A percentile compares a stretch with the other conserved stretches of the same genome.
phyloP scores from a whole-genome alignment of 1,284 basidiomycete genomes.

The Rhodotorula sp. region DNA sequence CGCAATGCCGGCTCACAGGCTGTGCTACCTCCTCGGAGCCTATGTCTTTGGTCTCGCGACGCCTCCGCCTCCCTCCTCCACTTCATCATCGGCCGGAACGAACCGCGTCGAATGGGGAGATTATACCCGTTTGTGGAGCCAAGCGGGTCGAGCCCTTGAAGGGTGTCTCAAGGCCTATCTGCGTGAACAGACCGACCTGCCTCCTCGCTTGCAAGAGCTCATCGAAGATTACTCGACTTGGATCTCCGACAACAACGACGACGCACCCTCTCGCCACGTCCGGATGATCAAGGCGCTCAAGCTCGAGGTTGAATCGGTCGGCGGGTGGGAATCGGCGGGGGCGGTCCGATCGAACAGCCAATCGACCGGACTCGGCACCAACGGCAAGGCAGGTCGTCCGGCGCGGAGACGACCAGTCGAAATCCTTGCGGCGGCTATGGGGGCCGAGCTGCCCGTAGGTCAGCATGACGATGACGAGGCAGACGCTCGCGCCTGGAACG shows the following conservation, averaged over 20 bases:
- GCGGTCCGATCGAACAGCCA: constrained; percentile 14
- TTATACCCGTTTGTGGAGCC: constrained; percentile 12
- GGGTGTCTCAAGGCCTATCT: constrained; percentile 22
- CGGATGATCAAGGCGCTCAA: constrained; percentile 10
- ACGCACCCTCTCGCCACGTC: background rate
- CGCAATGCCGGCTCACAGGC: constrained; percentile 27
- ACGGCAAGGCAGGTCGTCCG: too few species aligned
- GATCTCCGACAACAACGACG: background rate
- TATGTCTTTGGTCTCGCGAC: constrained; percentile 29
- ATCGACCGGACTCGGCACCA: constrained; percentile 12
- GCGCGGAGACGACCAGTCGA: constrained; percentile 3
- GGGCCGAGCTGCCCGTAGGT: background rate
- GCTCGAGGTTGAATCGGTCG: constrained; percentile 14
- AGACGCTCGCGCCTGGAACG: background rate
- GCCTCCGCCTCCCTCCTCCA: background rate
- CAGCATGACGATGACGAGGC: background rate
- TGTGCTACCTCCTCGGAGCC: constrained; percentile 27
- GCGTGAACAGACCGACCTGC: constrained; percentile 23
- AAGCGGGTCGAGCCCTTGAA: constrained; percentile 26
- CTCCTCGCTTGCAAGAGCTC: constrained; percentile 24
- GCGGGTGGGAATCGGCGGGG: constrained; percentile 3
- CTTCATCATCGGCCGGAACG: background rate
- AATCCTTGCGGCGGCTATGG: constrained; percentile 10
- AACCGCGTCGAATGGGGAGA: background rate
- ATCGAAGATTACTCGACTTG: constrained; percentile 5